These are phyloP conservation scores for Colletotrichum gloeosporioides DNA, from an alignment of 2,329 filamentous ascomycete genomes.

Conservation along the genomic window DNA sequence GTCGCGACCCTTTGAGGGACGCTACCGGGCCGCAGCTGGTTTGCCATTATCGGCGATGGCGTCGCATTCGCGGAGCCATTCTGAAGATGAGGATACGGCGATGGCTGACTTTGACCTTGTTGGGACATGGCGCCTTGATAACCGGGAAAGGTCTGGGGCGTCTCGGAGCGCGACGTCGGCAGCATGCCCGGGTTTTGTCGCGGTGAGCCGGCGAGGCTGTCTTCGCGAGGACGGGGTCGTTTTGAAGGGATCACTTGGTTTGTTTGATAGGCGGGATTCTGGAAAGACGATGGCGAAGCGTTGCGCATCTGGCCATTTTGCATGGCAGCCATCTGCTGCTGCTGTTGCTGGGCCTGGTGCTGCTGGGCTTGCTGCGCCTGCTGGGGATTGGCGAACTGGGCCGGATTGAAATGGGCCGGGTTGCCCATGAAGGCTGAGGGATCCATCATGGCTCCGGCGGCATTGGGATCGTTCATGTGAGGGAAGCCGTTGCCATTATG, in stretches of 20 bases:
- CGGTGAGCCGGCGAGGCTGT: constrained; percentile 84
- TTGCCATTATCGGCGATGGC: constrained; percentile 90
- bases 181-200: constrained; percentile 76
- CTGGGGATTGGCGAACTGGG: constrained; percentile 59
- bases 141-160: constrained; percentile 80
- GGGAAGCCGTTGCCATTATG: constrained; percentile 74
- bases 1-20: constrained; percentile 86
- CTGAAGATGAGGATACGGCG: constrained; percentile 82
- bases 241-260: constrained; percentile 91
- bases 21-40: constrained; percentile 74
- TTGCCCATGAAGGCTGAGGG: constrained; percentile 68
- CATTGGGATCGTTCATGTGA: constrained; percentile 67
- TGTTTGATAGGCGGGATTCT: constrained; percentile 81
- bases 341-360: constrained; percentile 23
- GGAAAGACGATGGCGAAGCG: constrained; percentile 74
- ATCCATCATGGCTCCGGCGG: constrained; percentile 66
- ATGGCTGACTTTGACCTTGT: constrained; percentile 68
- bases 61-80: constrained; percentile 84
- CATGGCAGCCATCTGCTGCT: constrained; percentile 65
- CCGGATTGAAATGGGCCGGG: constrained; percentile 64
- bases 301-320: constrained; percentile 87
- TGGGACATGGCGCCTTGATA: constrained; percentile 71
- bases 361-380: constrained; percentile 26
- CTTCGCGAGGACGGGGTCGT: constrained; percentile 79
- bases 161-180: constrained; percentile 88